Percentiles rank a stretch among this genome's conserved stretches.
phyloP scores from a whole-genome alignment of 371 early-diverging fungal genomes.

The Mortierella sp. region DNA sequence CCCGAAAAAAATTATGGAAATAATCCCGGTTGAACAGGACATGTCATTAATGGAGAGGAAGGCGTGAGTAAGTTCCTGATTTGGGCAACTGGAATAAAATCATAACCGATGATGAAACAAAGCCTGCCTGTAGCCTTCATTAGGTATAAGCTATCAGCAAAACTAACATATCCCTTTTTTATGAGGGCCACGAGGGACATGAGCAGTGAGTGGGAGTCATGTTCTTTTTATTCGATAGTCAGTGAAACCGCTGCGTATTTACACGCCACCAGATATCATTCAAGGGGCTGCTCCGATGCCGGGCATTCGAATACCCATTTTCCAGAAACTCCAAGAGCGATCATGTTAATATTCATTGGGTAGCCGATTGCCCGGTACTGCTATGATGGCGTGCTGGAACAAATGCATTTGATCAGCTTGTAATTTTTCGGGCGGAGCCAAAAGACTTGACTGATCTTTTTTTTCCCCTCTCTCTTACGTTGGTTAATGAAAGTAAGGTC shows the following conservation, averaged over 20 bases:
- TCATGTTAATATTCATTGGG: neutral
- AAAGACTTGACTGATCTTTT: neutral
- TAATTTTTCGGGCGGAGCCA: slow-evolving; percentile 7
- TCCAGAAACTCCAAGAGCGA: neutral
- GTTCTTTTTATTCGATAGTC: too few species aligned
- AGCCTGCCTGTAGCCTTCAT: neutral
- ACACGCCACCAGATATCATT: neutral
- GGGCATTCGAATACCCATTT: neutral
- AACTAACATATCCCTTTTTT: too few species aligned
- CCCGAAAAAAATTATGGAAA: neutral
- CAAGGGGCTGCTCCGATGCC: neutral
- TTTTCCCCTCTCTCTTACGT: neutral
- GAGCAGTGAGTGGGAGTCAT: too few species aligned
- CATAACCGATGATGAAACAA: neutral
- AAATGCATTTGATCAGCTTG: neutral
- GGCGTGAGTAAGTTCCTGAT: slow-evolving; percentile 9
- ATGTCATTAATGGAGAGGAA: neutral
- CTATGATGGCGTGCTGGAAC: slow-evolving; percentile 13
- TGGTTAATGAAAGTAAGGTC: neutral
- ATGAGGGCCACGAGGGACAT: neutral
- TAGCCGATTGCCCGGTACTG: neutral
- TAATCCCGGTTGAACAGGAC: neutral
- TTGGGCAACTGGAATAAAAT: neutral
- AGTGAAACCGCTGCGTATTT: neutral
- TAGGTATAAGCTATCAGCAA: neutral